Conservation (phyloP, 805 yeast species). For the Grigorovia transvaalensis region DNA sequence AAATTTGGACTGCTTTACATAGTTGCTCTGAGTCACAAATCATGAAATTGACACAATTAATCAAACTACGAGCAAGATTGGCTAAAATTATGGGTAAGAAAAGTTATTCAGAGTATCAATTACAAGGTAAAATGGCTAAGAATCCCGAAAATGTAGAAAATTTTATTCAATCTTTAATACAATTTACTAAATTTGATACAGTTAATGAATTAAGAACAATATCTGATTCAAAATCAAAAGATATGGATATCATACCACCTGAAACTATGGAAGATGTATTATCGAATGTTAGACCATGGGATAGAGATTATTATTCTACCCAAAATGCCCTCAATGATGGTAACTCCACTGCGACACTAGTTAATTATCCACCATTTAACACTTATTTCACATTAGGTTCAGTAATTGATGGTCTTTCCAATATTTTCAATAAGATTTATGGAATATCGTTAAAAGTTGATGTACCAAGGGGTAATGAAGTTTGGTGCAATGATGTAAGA, state of each 20-base stretch:
- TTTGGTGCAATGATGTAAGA: slow-evolving; percentile 82
- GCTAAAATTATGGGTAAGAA: slow-evolving; percentile 63
- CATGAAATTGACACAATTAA: slow-evolving; percentile 42
- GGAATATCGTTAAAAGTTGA: slow-evolving; percentile 69
- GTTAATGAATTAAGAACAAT: slow-evolving; percentile 45
- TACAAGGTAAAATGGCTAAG: slow-evolving; percentile 85
- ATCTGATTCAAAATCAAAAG: slow-evolving; percentile 30
- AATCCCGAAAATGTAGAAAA: slow-evolving; percentile 63
- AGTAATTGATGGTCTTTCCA: slow-evolving; percentile 72
- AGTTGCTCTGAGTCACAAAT: slow-evolving; percentile 57
- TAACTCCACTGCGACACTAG: not conserved
- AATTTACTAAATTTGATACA: slow-evolving; percentile 43
- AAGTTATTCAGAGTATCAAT: slow-evolving; percentile 69
- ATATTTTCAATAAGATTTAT: slow-evolving; percentile 59
- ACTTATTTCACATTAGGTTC: slow-evolving; percentile 76
- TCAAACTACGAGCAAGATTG: slow-evolving; percentile 56
- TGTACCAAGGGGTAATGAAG: slow-evolving; percentile 56
- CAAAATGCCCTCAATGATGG: not conserved
- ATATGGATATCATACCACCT: slow-evolving; percentile 6
- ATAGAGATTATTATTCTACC: slow-evolving; percentile 53
- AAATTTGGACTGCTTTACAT: slow-evolving; percentile 68
- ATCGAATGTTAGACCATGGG: slow-evolving; percentile 72
- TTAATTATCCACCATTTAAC: slow-evolving; percentile 34
- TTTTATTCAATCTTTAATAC: slow-evolving; percentile 53
- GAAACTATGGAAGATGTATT: slow-evolving; percentile 32